Conservation (phyloP, 23 red algal genomes). For the Gracilaria gracilis region DNA sequence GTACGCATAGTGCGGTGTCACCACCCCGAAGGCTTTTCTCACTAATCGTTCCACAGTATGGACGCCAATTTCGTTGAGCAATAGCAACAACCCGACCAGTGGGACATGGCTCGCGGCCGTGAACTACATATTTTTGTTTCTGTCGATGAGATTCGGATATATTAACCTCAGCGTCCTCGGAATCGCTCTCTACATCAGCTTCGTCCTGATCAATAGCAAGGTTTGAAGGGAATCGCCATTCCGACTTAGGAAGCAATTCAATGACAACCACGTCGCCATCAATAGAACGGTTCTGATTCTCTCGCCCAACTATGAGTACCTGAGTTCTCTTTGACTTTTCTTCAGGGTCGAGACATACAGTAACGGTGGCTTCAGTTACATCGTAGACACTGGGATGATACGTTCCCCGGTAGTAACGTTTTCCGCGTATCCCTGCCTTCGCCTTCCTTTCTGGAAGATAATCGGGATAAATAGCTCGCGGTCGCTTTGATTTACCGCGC, state of each 20-base stretch:
- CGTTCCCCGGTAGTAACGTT: conserved; percentile 67
- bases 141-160: neutral
- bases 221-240: conserved; percentile 67
- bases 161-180: conserved; percentile 52
- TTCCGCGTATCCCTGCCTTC: conserved; percentile 55
- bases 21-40: conserved; percentile 50
- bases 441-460: conserved; percentile 78
- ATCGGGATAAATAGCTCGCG: conserved; percentile 60
- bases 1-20: conserved; percentile 80
- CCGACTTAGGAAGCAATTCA: conserved; percentile 61
- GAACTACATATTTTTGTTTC: neutral
- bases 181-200: conserved; percentile 60
- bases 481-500: conserved; percentile 31
- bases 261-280: conserved; percentile 94
- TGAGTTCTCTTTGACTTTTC: conserved; percentile 63
- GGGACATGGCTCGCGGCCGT: conserved; percentile 17
- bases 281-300: conserved; percentile 86
- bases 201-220: conserved; percentile 66
- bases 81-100: conserved; percentile 88
- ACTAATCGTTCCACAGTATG: conserved; percentile 89
- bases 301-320: conserved; percentile 82
- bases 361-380: conserved; percentile 79
- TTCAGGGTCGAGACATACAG: conserved; percentile 43
- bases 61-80: conserved; percentile 87
- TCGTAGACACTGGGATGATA: conserved; percentile 83